Evolutionary conservation across 352 stramenopile species (phyloP).

Genomic region (Plasmopara viticola): DNA sequence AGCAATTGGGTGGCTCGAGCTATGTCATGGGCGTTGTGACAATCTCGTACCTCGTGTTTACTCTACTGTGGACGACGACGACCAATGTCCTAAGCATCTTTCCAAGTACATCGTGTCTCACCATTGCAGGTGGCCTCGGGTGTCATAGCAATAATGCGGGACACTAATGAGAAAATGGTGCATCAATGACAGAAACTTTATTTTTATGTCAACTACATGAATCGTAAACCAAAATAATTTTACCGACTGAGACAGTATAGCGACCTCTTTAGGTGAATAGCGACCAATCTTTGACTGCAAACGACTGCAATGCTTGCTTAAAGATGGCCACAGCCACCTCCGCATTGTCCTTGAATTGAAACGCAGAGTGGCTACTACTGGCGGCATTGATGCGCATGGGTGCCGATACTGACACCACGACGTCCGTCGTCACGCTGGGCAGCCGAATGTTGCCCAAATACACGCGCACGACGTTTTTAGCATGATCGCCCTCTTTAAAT

Average conservation of each 20-base stretch:
- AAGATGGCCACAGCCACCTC: conserved; percentile 68
- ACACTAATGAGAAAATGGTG: conserved; percentile 12
- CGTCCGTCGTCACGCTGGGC: conserved; percentile 65
- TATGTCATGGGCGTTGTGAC: conserved; percentile 44
- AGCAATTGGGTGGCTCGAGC: conserved; percentile 49
- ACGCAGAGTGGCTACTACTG: conserved; percentile 60
- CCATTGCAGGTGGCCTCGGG: conserved; percentile 39
- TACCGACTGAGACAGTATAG: conserved; percentile 1
- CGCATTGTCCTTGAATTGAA: conserved; percentile 58
- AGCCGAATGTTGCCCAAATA: conserved; percentile 73
- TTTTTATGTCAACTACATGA: conserved; percentile 2
- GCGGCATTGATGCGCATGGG: conserved; percentile 68
- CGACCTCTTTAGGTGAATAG: conserved; percentile 31
- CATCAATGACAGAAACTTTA: too few species aligned
- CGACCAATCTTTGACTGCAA: conserved; percentile 68
- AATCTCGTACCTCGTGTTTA: conserved; percentile 33
- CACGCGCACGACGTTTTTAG: conserved; percentile 83
- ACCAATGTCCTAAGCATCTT: conserved; percentile 64
- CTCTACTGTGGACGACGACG: conserved; percentile 35
- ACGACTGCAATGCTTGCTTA: conserved; percentile 60
- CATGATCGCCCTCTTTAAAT: conserved; percentile 72
- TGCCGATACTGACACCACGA: conserved; percentile 76
- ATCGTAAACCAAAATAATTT: conserved; percentile 7
- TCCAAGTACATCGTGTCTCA: conserved; percentile 38
- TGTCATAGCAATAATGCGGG: conserved; percentile 11